These are phyloP conservation scores for Inonotus obliquus DNA, from an alignment of 1,284 basidiomycete genomes.

Conservation along the genomic window DNA sequence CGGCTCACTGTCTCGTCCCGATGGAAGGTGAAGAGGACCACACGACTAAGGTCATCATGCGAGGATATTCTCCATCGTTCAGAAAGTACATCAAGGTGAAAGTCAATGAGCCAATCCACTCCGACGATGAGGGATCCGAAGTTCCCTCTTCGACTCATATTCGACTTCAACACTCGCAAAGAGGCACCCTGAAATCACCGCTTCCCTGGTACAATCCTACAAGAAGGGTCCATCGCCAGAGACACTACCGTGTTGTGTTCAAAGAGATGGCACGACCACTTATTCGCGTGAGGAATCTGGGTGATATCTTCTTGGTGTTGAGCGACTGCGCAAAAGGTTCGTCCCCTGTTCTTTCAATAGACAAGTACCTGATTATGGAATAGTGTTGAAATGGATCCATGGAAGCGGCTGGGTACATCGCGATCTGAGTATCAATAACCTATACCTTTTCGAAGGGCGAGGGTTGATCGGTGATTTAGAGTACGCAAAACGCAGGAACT, in stretches of 20 bases:
- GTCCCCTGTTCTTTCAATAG: neutral
- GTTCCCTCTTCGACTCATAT: neutral
- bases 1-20: too few relatives aligned
- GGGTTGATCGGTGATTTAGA: constrained; percentile 4
- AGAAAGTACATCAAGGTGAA: too few relatives aligned
- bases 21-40: too few relatives aligned
- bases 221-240: neutral
- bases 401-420: too few relatives aligned
- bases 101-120: too few relatives aligned
- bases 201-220: neutral
- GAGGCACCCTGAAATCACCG: neutral
- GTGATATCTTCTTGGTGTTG: neutral
- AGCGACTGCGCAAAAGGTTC: neutral
- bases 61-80: too few relatives aligned
- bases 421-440: too few relatives aligned
- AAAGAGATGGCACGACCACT: neutral
- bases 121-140: too few relatives aligned
- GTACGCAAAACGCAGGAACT: neutral
- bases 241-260: neutral
- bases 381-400: neutral
- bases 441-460: neutral
- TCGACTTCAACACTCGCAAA: neutral
- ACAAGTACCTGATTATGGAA: neutral
- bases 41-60: too few relatives aligned
- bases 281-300: neutral